Conservation (phyloP, 2,329 filamentous ascomycete genomes). For the Pyrenophora seminiperda region DNA sequence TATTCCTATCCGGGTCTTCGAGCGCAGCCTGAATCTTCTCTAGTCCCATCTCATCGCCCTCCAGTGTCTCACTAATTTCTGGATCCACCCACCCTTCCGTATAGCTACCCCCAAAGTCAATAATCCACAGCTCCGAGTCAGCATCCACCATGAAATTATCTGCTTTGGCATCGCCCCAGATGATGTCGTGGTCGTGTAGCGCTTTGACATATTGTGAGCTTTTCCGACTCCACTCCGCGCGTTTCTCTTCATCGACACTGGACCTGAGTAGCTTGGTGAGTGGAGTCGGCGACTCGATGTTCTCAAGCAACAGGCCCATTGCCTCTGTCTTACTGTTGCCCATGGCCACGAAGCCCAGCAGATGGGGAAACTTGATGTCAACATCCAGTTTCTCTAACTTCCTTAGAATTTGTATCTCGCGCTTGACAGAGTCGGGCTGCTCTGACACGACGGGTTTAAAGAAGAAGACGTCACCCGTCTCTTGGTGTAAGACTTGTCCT, state of each 20-base stretch:
- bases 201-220: conserved; percentile 14
- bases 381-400: conserved; percentile 15
- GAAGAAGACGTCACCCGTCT: conserved; percentile 12
- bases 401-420: conserved; percentile 22
- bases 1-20: conserved; percentile 15
- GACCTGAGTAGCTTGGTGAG: conserved; percentile 20
- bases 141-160: conserved; percentile 50
- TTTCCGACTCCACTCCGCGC: conserved; percentile 19
- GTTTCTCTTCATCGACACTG: conserved; percentile 11
- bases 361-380: conserved; percentile 16
- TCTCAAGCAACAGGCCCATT: conserved; percentile 21
- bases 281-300: conserved; percentile 17
- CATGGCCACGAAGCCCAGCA: conserved; percentile 18
- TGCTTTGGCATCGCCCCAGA: conserved; percentile 39
- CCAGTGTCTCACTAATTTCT: conserved; percentile 44
- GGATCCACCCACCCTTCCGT: conserved; percentile 51
- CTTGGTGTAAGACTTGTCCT: conserved; percentile 15
- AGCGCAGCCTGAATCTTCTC: conserved; percentile 22
- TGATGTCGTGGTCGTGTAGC: conserved; percentile 20
- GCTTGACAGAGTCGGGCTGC: conserved; percentile 21
- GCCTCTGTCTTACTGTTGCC: conserved; percentile 17
- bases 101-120: conserved; percentile 50
- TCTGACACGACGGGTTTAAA: conserved; percentile 25
- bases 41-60: conserved; percentile 46
- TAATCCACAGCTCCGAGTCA: conserved; percentile 47